Evolutionary conservation across 2,329 filamentous ascomycete species (phyloP), one percentile per base, ranked within the genome.

Genomic region (Colletotrichum phormii): DNA sequence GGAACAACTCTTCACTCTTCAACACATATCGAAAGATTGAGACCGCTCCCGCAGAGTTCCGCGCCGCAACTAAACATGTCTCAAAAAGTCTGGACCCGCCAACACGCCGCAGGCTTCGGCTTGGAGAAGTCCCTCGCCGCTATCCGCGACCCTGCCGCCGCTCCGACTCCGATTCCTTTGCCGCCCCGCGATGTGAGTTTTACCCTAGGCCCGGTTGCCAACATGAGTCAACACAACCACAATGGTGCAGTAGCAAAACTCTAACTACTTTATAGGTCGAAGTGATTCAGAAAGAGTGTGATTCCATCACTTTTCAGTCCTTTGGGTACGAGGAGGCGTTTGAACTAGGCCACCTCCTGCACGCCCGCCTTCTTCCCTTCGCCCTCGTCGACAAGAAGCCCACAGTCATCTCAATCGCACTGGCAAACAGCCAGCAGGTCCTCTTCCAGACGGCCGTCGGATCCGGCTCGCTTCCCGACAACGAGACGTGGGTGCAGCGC

Each of bases 361-460:
- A 91, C 77, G 88, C 87, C 51, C 87, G 91, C n/a, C 88, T 94
- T 8, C 82, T 89, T 35, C 84, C 87, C 6, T 85, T 89, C 69
- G 78, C 86, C 8, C 46, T 77, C 9, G 65, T 73, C 15, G 76
- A 79, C 8, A 61, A 61, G 46, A 86, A 87, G 58, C 86, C 91
- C 0, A 86, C 87, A 26, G 83, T 93, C 42, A 89, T 94, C 77
- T 89, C 89, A 78, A 93, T 94, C 81, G 84, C 88, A 37, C 86
- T 91, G n/a, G 85, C 89, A 70, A 88, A 89, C 78, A 82, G 81
- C 76, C 24, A 54, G 5, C 92, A 93, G 77, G 85, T 90, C 1
- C 82, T 96, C 24, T 96, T 95, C 85, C 93, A 95, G 80, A 85
- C 87, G 71, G 90, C 89, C 4, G 92, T 91, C 0, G 89, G 92